Conservation (phyloP, 345 rosid genomes). For the Eucalyptus pumila region DNA sequence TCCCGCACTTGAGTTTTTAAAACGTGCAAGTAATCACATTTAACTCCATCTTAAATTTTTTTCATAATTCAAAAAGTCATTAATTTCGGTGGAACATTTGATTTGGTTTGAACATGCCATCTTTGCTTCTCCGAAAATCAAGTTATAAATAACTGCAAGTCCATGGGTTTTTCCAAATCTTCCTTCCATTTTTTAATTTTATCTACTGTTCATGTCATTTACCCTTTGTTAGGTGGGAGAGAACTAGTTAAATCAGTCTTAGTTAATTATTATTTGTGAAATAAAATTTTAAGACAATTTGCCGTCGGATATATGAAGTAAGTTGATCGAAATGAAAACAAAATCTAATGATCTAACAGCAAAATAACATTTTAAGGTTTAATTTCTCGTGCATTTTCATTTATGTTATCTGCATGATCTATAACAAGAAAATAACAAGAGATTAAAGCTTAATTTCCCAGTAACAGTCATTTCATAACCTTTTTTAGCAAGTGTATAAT, state of each 20-base stretch:
- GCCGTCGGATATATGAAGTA: neutral
- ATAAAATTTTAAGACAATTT: neutral
- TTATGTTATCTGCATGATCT: neutral
- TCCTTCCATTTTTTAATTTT: neutral
- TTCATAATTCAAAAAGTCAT: neutral
- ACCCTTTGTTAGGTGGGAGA: neutral
- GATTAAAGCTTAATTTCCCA: neutral
- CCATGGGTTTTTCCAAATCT: neutral
- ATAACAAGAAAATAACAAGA: neutral
- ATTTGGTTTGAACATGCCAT: neutral
- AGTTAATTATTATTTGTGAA: neutral
- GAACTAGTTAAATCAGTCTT: neutral
- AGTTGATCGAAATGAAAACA: neutral
- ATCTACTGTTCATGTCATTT: neutral
- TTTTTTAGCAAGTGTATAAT: neutral
- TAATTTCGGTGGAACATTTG: neutral
- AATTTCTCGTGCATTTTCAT: neutral
- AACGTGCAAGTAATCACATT: neutral
- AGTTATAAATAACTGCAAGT: neutral
- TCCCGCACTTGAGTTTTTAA: neutral
- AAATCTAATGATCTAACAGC: neutral
- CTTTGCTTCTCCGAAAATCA: neutral
- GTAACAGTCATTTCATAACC: neutral
- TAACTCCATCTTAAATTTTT: neutral
- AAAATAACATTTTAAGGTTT: neutral